Evolutionary conservation across 2,329 filamentous ascomycete genomes (phyloP).

Genomic region (Aspergillus pseudoviridinutans): DNA sequence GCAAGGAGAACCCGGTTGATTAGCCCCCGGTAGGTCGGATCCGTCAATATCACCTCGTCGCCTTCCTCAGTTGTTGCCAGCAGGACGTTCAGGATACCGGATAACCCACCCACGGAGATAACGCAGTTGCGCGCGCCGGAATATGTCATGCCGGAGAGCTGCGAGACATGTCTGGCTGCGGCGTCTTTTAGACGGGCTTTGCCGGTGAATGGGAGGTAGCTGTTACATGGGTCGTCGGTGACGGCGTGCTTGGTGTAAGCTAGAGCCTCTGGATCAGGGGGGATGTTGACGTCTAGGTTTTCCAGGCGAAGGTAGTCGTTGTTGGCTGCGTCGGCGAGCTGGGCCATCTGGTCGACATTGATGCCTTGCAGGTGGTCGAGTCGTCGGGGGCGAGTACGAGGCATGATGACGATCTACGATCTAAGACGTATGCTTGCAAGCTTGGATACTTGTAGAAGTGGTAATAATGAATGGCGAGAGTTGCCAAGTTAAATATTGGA

Average conservation of each 20-base stretch:
- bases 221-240: neutral
- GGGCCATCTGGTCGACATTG: neutral
- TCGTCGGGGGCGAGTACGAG: neutral
- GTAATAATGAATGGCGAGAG: neutral
- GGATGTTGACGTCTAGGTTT: neutral
- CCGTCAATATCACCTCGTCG: neutral
- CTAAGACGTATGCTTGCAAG: too few relatives aligned
- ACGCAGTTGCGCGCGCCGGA: neutral
- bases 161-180: neutral
- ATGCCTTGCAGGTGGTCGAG: neutral
- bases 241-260: neutral
- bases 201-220: neutral
- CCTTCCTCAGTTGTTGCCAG: neutral
- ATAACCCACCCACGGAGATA: neutral
- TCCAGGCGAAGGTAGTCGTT: neutral
- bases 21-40: neutral
- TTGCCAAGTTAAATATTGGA: neutral
- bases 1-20: neutral
- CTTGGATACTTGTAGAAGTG: too few relatives aligned
- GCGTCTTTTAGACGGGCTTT: neutral
- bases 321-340: neutral
- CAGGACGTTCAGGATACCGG: neutral
- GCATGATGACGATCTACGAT: neutral
- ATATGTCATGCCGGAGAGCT: neutral
- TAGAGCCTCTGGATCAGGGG: neutral